phyloP scores from a whole-genome alignment of 345 rosid genomes.

The Citropsis articulata region DNA sequence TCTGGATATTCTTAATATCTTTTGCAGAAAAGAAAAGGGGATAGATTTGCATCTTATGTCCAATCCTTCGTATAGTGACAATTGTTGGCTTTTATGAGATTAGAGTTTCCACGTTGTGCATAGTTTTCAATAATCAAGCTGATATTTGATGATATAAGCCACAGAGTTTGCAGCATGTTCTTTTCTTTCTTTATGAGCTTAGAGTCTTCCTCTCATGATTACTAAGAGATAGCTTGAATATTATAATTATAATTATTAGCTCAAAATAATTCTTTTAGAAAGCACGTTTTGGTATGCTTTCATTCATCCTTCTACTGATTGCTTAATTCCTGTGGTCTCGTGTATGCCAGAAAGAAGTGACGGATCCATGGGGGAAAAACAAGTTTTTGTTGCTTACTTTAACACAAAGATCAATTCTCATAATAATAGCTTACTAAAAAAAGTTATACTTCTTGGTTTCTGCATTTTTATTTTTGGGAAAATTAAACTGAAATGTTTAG shows the following conservation, averaged over 20 bases:
- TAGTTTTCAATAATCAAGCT: conserved; percentile 1
- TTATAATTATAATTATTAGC: not conserved
- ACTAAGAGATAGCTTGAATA: not conserved
- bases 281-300: not conserved
- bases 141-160: not conserved
- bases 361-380: not conserved
- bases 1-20: not conserved
- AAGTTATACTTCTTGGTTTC: not conserved
- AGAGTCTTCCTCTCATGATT: not conserved
- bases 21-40: not conserved
- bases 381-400: not conserved
- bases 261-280: not conserved
- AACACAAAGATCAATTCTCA: not conserved
- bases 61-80: conserved; percentile 7
- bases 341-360: not conserved
- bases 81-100: not conserved
- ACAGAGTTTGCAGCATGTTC: not conserved
- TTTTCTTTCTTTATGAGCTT: no score
- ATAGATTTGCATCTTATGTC: not conserved
- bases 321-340: not conserved
- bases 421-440: not conserved
- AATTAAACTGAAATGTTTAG: not conserved
- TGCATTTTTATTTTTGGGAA: not conserved
- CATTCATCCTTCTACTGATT: not conserved
- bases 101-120: not conserved